Percentiles rank a stretch among this genome's conserved stretches.
Conservation (phyloP, 1,284 basidiomycete genomes). For the Sporisorium exsertum region DNA sequence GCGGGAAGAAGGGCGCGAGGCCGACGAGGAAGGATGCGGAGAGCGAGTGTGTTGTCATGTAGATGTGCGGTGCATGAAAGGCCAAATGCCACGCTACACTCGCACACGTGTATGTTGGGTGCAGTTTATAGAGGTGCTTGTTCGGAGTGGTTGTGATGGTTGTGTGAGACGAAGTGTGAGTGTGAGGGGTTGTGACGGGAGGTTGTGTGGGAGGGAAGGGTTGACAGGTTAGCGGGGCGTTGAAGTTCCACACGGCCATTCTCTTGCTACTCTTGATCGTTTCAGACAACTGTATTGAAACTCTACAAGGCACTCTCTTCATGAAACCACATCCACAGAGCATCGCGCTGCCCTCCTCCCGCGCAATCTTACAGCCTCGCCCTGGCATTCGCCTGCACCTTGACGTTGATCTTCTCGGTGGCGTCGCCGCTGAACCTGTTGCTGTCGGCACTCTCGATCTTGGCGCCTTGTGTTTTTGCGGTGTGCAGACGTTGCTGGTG, state of each 20-base stretch:
- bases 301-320: no score
- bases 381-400: not conserved
- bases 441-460: conserved; percentile 31
- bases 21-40: conserved; percentile 62
- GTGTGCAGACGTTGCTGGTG: conserved; percentile 39
- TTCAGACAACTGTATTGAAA: no score
- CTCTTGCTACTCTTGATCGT: no score
- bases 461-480: not conserved
- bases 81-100: no score
- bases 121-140: no score
- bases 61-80: not conserved
- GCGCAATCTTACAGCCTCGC: conserved; percentile 15
- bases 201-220: no score
- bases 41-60: conserved; percentile 60
- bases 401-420: not conserved
- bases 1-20: conserved; percentile 52
- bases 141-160: no score
- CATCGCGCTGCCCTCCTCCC: not conserved
- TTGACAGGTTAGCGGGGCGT: no score
- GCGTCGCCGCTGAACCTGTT: conserved; percentile 13
- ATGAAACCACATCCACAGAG: not conserved
- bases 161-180: no score
- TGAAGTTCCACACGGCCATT: no score
- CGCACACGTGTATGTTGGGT: no score
- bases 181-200: no score